A percentile compares a stretch with the other conserved stretches of the same genome.
These are phyloP conservation scores for Rhodotorula mucilaginosa DNA, from an alignment of 1,284 basidiomycete genomes.

Conservation along the genomic window DNA sequence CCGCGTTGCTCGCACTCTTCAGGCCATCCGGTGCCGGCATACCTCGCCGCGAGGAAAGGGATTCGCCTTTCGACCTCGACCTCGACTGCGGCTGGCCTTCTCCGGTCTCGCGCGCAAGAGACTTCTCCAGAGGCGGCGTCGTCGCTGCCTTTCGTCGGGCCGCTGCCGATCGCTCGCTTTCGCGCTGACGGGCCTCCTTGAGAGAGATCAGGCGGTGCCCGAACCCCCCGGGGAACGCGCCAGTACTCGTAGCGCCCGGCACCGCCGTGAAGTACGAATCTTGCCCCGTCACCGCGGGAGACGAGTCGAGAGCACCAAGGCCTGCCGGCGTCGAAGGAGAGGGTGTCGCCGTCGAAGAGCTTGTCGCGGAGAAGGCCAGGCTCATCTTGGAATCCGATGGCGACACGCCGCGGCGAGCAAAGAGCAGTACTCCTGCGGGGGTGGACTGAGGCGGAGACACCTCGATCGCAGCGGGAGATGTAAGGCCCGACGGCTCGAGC, in stretches of 20 bases:
- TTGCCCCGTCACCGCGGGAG: neutral
- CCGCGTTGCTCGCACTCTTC: neutral
- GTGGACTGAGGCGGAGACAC: neutral
- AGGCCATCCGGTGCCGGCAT: slow-evolving; percentile 7
- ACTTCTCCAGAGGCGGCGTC: slow-evolving; percentile 9
- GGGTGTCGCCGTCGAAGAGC: neutral
- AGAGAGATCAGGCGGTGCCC: slow-evolving; percentile 39
- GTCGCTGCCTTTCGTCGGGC: slow-evolving; percentile 11
- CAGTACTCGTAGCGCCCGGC: neutral
- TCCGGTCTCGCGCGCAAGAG: neutral
- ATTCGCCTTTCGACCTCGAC: slow-evolving; percentile 14
- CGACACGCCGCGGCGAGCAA: slow-evolving; percentile 1
- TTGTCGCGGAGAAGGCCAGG: slow-evolving; percentile 2
- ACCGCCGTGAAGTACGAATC: slow-evolving; percentile 25
- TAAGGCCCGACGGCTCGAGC: neutral
- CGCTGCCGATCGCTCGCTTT: slow-evolving; percentile 21
- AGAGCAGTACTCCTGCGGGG: slow-evolving; percentile 11
- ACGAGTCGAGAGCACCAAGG: neutral
- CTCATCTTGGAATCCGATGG: slow-evolving; percentile 21
- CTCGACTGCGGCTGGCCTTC: neutral
- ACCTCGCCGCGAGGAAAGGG: slow-evolving; percentile 7
- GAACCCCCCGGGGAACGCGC: neutral
- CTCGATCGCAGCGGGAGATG: neutral
- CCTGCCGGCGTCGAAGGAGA: slow-evolving; percentile 6
- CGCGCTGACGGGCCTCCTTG: slow-evolving; percentile 31